Evolutionary conservation across 2,329 filamentous ascomycete genomes (phyloP), one percentile per base, ranked within the genome.

Genomic region (Penicillium nordicum): DNA sequence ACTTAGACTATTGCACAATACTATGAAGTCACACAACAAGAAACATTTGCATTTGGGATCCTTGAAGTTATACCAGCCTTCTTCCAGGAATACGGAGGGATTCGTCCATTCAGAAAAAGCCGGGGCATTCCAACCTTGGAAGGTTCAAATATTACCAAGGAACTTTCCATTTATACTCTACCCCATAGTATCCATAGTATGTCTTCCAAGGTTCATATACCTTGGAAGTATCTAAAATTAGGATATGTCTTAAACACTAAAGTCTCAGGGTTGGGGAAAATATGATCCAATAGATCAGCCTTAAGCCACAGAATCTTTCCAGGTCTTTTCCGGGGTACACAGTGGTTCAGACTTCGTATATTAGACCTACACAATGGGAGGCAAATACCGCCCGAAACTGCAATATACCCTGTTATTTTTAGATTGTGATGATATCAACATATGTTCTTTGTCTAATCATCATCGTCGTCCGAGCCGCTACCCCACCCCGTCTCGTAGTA

Each of bases 401-500:
- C 16, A n/a, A n/a, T n/a, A 38, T 38, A 43, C 34, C 27, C 27
- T 51, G 40, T 29, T 25, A 45, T 36, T 42, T 16, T 18, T 43
- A 41, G 14, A 44, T 36, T 32, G 30, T 21, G 32, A 51, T 48
- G 27, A 44, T 43, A 37, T 51, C 38, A 46, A 52, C 41, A 48
- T n/a, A 16, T 4, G 7, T 11, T 45, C 50, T 53, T 36, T 43
- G 36, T 54, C 54, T 63, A 76, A 59, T 79, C 76, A 57, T 78
- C 74, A 16, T 74, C 75, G 42, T 72, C 73, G 32, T 79, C 77
- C 21, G 71, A 74, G 51, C 86, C 90, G 67, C 88, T 91, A 12
- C 85, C 86, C 89, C 90, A 96, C 1, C 91, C 91, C 59, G 94
- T 90, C 64, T 90, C 86, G 71, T 97, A 97, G 57, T 89, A 89